Evolutionary conservation across 345 rosid genomes (phyloP).

Genomic region (Durio zibethinus): DNA sequence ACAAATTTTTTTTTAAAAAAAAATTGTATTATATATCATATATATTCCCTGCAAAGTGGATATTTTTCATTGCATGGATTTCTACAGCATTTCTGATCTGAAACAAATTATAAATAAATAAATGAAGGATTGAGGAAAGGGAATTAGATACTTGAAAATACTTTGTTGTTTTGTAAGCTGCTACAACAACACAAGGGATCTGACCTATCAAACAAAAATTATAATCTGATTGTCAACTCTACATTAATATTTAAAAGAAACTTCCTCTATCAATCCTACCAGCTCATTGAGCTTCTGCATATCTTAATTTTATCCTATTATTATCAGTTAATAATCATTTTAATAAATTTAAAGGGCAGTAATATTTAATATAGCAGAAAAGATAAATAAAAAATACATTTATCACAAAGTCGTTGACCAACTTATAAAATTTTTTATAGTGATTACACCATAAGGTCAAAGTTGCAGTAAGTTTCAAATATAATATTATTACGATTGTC

Average conservation of each 20-base stretch:
- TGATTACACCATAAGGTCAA: background rate
- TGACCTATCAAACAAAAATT: background rate
- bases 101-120: no score
- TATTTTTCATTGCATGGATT: no score
- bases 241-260: background rate
- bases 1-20: no score
- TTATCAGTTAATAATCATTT: background rate
- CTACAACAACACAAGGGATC: background rate
- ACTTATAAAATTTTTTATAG: background rate
- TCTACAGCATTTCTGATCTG: no score
- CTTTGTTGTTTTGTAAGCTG: no score
- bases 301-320: no score
- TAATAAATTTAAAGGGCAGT: background rate
- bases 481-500: background rate
- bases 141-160: no score
- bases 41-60: no score
- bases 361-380: background rate
- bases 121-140: no score
- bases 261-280: background rate
- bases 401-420: background rate
- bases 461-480: background rate
- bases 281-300: background rate
- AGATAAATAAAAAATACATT: background rate
- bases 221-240: background rate
- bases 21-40: no score